Evolutionary conservation across 257 asterid genomes (phyloP), one percentile per base, ranked within the genome.

Genomic region (Plantago elongata): DNA sequence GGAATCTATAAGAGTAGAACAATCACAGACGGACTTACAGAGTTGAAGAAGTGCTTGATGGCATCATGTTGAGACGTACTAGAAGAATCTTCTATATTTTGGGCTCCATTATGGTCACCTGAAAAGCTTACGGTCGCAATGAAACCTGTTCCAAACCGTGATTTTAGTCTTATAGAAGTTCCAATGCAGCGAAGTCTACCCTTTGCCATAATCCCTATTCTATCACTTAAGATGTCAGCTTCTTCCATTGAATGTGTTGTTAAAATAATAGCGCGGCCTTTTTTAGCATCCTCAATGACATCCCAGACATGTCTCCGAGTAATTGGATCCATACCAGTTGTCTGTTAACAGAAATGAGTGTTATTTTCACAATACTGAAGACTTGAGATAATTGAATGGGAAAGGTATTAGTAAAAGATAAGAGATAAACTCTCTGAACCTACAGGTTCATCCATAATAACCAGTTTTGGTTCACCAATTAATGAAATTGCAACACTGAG

Each of bases 211-310:
- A 91, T 91, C 54, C 95, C 98, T 49, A 88, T 83, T 50, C 98
- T 83, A 64, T 88, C 98, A 60, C 96, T 79, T 73, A 91, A 78
- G 64, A 88, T 81, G 70, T 91, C 98, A 56, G 97, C 98, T 78
- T 91, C 97, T 71, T 91, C 98, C 98, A 91, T 91, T 13, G 98
- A 89, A 82, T 91, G 98, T 67, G 98, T 91, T 15, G 98, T 91
- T 57, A 91, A 78, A 63, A 91, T 81, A 43, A 91, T 84, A 10
- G 97, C 94, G 44, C 98, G 92, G 46, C 98, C 97, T 75, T 69
- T 83, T 69, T 91, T 91, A 46, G 98, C 95, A 62, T 71, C 81
- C 77, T 86, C 95, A 47, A 88, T 88, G 51, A 88, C 92, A 71
- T 88, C 98, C 98, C 97, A 88, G 48, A 91, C 96, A 56, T 91